These are phyloP conservation scores for Abrus pulchellus DNA, from an alignment of 306 rosid genomes.

Conservation along the genomic window DNA sequence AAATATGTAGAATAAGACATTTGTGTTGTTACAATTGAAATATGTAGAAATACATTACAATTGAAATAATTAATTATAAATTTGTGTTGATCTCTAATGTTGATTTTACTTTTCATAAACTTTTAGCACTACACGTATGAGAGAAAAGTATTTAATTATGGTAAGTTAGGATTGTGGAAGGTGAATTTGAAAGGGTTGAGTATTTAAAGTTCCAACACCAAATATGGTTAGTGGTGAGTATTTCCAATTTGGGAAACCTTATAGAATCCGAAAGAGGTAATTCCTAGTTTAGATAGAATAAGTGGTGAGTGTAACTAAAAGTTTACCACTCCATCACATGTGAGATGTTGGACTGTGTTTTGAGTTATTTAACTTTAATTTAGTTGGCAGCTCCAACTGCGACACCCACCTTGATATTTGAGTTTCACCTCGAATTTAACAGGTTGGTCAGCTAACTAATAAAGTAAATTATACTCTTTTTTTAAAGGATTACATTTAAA, in stretches of 20 bases:
- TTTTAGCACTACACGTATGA: no score
- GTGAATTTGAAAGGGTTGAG: conserved; percentile 1
- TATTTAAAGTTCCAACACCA: conserved; percentile 29
- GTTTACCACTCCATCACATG: background rate
- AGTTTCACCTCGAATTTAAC: background rate
- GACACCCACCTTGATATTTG: background rate
- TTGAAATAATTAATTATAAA: no score
- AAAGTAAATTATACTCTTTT: background rate
- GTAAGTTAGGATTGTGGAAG: background rate
- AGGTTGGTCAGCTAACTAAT: background rate
- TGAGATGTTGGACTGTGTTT: background rate
- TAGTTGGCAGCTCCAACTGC: conserved; percentile 5
- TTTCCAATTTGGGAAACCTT: conserved; percentile 48
- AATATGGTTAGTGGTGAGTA: background rate
- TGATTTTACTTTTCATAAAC: no score
- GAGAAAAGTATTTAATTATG: no score
- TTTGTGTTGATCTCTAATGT: no score
- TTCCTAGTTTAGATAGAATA: background rate
- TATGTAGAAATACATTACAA: no score
- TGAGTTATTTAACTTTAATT: background rate
- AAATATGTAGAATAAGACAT: no score
- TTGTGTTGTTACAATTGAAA: no score
- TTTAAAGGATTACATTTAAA: no score
- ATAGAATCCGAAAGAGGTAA: conserved; percentile 25
- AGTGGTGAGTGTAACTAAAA: background rate